These are phyloP conservation scores for Coniferiporia sulphurascens DNA, from an alignment of 1,284 basidiomycete species.

Conservation along the genomic window DNA sequence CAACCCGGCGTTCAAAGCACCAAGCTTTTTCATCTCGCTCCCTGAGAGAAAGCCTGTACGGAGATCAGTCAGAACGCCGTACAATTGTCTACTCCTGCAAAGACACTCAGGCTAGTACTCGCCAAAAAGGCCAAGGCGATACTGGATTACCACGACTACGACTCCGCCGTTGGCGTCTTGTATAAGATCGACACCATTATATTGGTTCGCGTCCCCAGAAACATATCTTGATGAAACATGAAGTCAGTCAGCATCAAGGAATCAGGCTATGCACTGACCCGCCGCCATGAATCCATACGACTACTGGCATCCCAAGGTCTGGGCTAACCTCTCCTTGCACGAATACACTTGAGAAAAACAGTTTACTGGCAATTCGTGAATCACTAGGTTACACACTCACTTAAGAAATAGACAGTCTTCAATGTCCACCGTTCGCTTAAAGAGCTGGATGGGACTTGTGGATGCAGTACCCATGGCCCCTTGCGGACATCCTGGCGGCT, in stretches of 20 bases:
- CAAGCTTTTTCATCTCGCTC: conserved; percentile 25
- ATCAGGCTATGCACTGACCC: conserved; percentile 21
- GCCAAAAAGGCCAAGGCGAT: conserved; percentile 20
- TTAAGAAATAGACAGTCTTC: conserved; percentile 33
- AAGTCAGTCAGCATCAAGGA: no score
- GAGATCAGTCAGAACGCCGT: not conserved
- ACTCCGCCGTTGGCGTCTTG: conserved; percentile 14
- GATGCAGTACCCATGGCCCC: not conserved
- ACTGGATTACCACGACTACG: conserved; percentile 18
- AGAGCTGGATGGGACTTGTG: conserved; percentile 1
- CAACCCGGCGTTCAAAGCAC: conserved; percentile 27
- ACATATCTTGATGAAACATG: not conserved
- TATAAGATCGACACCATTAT: conserved; percentile 13
- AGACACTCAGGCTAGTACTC: no score
- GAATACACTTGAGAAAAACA: conserved; percentile 24
- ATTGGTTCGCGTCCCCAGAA: conserved; percentile 4
- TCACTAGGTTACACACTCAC: conserved; percentile 16
- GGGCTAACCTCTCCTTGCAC: conserved; percentile 22
- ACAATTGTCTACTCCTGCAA: not conserved
- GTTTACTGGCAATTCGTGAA: not conserved
- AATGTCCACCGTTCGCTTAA: conserved; percentile 9
- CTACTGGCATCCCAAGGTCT: conserved; percentile 25
- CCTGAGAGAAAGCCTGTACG: conserved; percentile 27
- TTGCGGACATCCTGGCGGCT: not conserved
- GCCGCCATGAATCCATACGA: conserved; percentile 35